Conservation (phyloP, 176 grass and related monocot species). For the Carex myosuroides region DNA sequence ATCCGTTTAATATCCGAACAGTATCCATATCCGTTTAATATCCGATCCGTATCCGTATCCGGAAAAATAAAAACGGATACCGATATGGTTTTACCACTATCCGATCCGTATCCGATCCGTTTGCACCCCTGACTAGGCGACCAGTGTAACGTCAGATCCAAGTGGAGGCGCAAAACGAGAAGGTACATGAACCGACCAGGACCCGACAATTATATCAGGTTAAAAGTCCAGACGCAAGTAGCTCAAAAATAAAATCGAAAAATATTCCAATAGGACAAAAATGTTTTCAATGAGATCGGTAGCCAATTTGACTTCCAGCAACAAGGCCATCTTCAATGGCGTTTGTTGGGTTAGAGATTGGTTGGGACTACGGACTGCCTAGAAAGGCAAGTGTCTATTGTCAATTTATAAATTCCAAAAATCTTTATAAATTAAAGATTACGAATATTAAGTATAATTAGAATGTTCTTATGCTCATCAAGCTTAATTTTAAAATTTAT, state of each 20-base stretch:
- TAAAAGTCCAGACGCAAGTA: no score
- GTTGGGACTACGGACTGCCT: not conserved
- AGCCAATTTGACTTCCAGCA: slow-evolving; percentile 1
- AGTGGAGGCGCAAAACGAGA: not conserved
- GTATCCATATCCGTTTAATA: no score
- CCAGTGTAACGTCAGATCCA: not conserved
- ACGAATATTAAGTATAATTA: not conserved
- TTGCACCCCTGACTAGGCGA: no score
- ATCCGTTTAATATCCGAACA: no score
- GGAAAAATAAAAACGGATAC: no score
- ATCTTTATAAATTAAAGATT: not conserved
- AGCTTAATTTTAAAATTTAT: no score
- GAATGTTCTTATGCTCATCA: no score
- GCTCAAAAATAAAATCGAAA: not conserved
- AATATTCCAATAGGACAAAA: not conserved
- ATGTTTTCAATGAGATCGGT: not conserved
- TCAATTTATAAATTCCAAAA: not conserved
- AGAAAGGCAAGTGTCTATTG: not conserved
- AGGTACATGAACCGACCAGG: not conserved
- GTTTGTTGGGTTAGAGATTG: not conserved
- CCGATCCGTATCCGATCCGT: no score
- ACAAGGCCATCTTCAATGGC: not conserved
- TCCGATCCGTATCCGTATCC: no score
- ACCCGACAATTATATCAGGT: not conserved
- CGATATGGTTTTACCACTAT: no score